phyloP scores from a whole-genome alignment of 23 red algal genomes.

The Pyropia yezoensis region DNA sequence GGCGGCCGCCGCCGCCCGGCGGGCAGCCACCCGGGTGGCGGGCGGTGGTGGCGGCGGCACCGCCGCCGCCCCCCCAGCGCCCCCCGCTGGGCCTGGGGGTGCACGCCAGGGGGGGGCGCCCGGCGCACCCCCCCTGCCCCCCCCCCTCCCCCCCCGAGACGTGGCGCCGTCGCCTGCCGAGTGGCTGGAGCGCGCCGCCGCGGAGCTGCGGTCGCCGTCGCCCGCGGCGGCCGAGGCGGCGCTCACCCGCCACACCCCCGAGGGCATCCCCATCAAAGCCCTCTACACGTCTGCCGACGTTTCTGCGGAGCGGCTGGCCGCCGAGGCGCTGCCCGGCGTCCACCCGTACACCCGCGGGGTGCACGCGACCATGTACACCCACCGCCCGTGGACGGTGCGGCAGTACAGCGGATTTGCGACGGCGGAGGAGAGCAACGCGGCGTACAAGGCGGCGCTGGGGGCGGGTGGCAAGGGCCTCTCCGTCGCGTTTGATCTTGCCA shows the following conservation, averaged over 20 bases:
- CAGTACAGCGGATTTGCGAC: conserved; percentile 37
- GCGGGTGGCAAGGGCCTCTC: conserved; percentile 26
- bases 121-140: no score
- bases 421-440: conserved; percentile 22
- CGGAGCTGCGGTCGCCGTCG: background rate
- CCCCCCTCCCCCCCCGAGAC: no score
- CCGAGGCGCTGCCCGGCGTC: conserved; percentile 8
- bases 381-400: conserved; percentile 33
- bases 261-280: conserved; percentile 5
- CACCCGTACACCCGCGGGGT: conserved; percentile 18
- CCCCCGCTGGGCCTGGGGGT: no score
- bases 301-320: background rate
- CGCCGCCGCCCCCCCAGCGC: no score
- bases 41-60: no score
- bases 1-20: no score
- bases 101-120: no score
- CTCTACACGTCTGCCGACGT: conserved; percentile 11
- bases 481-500: conserved; percentile 48
- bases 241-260: background rate
- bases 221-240: no score
- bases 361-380: conserved; percentile 37
- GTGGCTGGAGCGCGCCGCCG: background rate
- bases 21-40: no score
- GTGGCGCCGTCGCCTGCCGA: no score
- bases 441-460: conserved; percentile 15